Base-by-base conservation (phyloP, 2,329 filamentous ascomycete species). In the Pseudopithomyces chartarum region DNA sequence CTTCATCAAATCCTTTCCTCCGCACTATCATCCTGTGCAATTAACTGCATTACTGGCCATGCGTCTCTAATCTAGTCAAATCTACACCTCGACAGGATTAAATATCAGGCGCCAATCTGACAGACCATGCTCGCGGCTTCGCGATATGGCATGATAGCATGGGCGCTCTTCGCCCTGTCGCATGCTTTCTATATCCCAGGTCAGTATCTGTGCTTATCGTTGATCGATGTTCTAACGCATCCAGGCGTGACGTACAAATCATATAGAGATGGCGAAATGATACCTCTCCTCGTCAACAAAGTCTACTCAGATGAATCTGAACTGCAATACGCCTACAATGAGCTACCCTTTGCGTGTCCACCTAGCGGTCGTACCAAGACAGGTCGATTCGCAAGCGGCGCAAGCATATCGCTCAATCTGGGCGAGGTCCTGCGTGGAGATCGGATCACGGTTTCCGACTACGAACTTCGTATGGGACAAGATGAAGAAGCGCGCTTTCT, bases 221-320 rank as follows among this genome's bases (percentile, higher is more conserved):
- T 38, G 15, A 38, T 32, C 12, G 34, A 20, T 10, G 46, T 47
- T 34, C 13, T 19, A 19, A 45, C 32, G 40, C 13, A 8, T 6
- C 8, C 12, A 90, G 92, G 92, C 64, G 95, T 90, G 83, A 96
- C 92, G 6, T 87, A 93, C 70, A 90, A 88, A 71, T 91, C 86
- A 69, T 96, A 96, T 73, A 83, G 83, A 63, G 85, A 92, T 61
- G 85, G 86, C 73, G 90, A 96, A 65, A 81, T 86, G 11, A 89
- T 96, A 38, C 91, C 92, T 1, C 82, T 97, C n/a, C 87, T 94
- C 54, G 90, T 95, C 62, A 96, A 96, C 80, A 96, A 96, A 76
- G 88, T 93, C 67, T 96, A 93, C 76, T 96, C 91, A 54, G 92
- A 96, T 77, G 88, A 90, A 68, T 95, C 90, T 7, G 89, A 95